These are phyloP conservation scores for Puccinia brachypodii DNA, from an alignment of 1,284 basidiomycete species.

Conservation along the genomic window DNA sequence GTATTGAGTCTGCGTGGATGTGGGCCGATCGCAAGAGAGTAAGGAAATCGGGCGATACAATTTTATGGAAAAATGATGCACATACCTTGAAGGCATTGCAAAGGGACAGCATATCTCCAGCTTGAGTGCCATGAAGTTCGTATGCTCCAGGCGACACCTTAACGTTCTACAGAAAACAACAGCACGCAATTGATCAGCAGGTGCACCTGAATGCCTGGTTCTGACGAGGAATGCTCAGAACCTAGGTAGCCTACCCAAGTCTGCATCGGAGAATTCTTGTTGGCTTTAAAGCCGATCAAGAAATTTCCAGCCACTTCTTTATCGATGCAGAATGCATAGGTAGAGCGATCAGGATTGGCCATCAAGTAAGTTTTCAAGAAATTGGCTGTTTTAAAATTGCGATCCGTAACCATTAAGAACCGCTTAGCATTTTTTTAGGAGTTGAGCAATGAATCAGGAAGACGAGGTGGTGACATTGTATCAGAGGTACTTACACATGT, in stretches of 20 bases:
- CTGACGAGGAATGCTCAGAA: background rate
- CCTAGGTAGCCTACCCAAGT: slow-evolving; percentile 70
- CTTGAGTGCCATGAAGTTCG: slow-evolving; percentile 79
- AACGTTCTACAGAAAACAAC: slow-evolving; percentile 28
- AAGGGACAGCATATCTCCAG: slow-evolving; percentile 82
- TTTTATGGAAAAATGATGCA: background rate
- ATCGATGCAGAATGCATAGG: slow-evolving; percentile 94
- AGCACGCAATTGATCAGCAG: slow-evolving; percentile 18
- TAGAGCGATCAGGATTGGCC: slow-evolving; percentile 89
- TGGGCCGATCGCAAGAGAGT: background rate
- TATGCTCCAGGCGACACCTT: slow-evolving; percentile 49
- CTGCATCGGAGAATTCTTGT: slow-evolving; percentile 73
- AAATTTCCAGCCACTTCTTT: slow-evolving; percentile 87
- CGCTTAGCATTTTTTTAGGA: background rate
- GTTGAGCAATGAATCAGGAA: background rate
- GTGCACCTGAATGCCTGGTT: background rate
- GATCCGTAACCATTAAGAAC: background rate
- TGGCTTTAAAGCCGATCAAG: slow-evolving; percentile 87
- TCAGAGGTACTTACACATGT: slow-evolving; percentile 70
- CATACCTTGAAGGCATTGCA: slow-evolving; percentile 92
- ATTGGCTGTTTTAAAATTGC: slow-evolving; percentile 64
- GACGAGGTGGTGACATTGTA: background rate
- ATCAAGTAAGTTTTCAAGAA: slow-evolving; percentile 84
- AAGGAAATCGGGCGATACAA: background rate
- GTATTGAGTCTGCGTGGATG: slow-evolving; percentile 43